Evolutionary conservation across 75 land plant genomes (phyloP).

Genomic region (Pinus albicaulis): DNA sequence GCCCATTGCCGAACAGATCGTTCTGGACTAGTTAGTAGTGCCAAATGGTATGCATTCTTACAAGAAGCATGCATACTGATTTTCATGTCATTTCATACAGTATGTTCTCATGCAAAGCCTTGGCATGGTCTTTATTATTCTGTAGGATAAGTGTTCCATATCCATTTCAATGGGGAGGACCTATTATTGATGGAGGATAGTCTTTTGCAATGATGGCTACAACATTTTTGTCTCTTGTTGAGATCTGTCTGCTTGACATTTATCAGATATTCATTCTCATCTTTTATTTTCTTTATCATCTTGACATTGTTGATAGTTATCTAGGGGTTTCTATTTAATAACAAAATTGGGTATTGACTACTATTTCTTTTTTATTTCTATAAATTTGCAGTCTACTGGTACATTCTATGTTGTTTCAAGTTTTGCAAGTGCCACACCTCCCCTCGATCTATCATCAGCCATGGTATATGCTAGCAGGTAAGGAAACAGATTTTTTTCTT

Average conservation of each 20-base stretch:
- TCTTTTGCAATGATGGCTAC: slow-evolving; percentile 68
- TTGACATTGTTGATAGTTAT: not conserved
- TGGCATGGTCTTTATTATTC: not conserved
- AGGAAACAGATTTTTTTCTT: not conserved
- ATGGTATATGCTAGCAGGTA: slow-evolving; percentile 96
- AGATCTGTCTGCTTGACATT: slow-evolving; percentile 31
- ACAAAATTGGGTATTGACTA: not conserved
- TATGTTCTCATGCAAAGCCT: not conserved
- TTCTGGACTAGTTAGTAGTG: slow-evolving; percentile 65
- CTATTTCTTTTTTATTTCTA: not conserved
- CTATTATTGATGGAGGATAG: slow-evolving; percentile 60
- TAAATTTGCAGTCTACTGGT: slow-evolving; percentile 73
- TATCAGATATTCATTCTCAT: not conserved
- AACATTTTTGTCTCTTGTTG: slow-evolving; percentile 60
- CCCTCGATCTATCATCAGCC: slow-evolving; percentile 87
- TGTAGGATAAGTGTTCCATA: slow-evolving; percentile 77
- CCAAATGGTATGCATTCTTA: slow-evolving; percentile 66
- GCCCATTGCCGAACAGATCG: slow-evolving; percentile 84
- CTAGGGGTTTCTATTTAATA: not conserved
- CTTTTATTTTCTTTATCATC: not conserved
- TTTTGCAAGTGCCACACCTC: slow-evolving; percentile 76
- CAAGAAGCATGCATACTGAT: not conserved
- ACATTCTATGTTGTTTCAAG: slow-evolving; percentile 70
- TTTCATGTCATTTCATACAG: not conserved
- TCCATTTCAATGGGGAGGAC: slow-evolving; percentile 82